A percentile compares a stretch with the other conserved stretches of the same genome.
phyloP scores from a whole-genome alignment of 108 stramenopile species.

The Fistulifera pelliculosa region DNA sequence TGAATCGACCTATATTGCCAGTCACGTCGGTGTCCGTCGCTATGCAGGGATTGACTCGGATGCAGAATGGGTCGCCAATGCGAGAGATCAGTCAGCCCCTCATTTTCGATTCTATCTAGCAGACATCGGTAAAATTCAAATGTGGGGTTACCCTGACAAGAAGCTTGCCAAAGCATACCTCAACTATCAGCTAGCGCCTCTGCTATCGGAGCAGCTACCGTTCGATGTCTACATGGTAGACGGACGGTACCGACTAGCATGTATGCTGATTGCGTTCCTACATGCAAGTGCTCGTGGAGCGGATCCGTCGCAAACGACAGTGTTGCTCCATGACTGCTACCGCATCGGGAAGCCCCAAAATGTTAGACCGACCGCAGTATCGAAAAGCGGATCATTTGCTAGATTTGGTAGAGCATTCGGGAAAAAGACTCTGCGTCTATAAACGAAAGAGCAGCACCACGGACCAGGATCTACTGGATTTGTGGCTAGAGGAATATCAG shows the following conservation, averaged over 20 bases:
- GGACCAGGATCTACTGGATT: background rate
- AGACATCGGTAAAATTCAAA: constrained; percentile 25
- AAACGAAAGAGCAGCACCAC: constrained; percentile 4
- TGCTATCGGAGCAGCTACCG: constrained; percentile 20
- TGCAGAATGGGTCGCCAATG: constrained; percentile 26
- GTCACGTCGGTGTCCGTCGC: constrained; percentile 24
- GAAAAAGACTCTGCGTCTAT: constrained; percentile 3
- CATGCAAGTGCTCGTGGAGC: constrained; percentile 27
- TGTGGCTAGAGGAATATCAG: constrained; percentile 5
- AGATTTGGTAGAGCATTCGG: constrained; percentile 5
- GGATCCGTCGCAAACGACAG: constrained; percentile 2
- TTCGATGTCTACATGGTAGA: constrained; percentile 48
- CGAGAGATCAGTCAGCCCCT: constrained; percentile 2
- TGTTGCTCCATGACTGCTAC: constrained; percentile 20
- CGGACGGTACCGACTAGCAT: constrained; percentile 32
- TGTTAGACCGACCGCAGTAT: background rate
- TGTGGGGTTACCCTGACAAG: constrained; percentile 20
- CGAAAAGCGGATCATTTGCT: constrained; percentile 8
- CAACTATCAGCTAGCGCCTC: constrained; percentile 25
- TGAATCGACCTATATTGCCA: constrained; percentile 36
- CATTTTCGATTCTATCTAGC: constrained; percentile 38
- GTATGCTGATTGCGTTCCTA: constrained; percentile 19
- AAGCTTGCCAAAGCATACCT: constrained; percentile 11
- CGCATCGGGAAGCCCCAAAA: background rate
- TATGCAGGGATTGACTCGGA: constrained; percentile 40